Evolutionary conservation across 1,139 yeast genomes (phyloP).

Genomic region (Meyerozyma carpophila): DNA sequence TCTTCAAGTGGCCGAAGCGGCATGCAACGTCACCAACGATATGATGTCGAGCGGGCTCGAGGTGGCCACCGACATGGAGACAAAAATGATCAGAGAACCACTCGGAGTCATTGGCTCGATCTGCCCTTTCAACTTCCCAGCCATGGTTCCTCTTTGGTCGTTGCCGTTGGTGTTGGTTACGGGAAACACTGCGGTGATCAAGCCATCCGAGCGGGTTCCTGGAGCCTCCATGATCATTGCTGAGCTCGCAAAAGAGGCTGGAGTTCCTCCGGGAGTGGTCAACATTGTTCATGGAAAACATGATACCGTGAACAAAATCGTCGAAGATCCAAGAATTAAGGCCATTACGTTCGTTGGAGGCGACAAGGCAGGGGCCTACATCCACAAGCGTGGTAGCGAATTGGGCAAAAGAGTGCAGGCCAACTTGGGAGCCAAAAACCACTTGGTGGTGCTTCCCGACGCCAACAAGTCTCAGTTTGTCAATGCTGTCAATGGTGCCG

Average conservation of each 20-base stretch:
- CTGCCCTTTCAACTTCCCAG: constrained; percentile 78
- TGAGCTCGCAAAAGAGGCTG: constrained; percentile 70
- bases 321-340: constrained; percentile 73
- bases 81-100: constrained; percentile 66
- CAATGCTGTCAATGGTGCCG: constrained; percentile 69
- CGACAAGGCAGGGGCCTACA: constrained; percentile 71
- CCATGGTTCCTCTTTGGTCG: constrained; percentile 85
- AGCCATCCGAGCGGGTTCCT: constrained; percentile 77
- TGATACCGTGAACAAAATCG: constrained; percentile 66
- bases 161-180: constrained; percentile 71
- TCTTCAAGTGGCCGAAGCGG: constrained; percentile 75
- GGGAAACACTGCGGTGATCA: constrained; percentile 71
- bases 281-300: constrained; percentile 75
- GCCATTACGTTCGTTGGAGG: constrained; percentile 79
- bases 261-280: constrained; percentile 73
- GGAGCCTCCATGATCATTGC: constrained; percentile 78
- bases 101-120: constrained; percentile 66
- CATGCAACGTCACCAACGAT: constrained; percentile 57
- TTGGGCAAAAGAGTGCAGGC: constrained; percentile 77
- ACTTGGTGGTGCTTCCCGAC: constrained; percentile 68
- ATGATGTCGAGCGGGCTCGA: constrained; percentile 63
- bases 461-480: constrained; percentile 64
- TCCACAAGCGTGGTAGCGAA: constrained; percentile 60
- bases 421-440: constrained; percentile 75
- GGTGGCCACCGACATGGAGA: constrained; percentile 74